phyloP scores from a whole-genome alignment of 2,329 filamentous ascomycete species.

The Fusarium sacchari region DNA sequence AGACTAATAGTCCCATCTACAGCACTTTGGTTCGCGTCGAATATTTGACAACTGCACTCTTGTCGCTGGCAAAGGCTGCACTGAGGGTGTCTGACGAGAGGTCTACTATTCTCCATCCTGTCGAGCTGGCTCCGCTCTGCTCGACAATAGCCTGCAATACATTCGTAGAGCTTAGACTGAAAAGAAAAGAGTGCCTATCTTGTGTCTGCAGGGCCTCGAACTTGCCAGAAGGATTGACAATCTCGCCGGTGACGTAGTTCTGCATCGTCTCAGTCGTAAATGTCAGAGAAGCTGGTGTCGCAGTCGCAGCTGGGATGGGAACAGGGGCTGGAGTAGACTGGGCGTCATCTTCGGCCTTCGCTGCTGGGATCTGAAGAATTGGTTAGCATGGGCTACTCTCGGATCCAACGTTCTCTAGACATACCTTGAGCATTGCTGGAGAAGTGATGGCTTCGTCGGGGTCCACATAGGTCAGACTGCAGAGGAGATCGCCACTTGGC shows the following conservation, averaged over 20 bases:
- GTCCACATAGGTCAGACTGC: neutral
- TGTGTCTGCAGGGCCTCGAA: neutral
- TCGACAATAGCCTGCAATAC: neutral
- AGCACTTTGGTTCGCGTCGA: neutral
- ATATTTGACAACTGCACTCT: neutral
- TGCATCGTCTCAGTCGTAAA: neutral
- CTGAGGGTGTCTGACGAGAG: accelerated
- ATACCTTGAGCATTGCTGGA: neutral
- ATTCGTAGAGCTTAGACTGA: accelerated
- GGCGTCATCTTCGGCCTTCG: neutral
- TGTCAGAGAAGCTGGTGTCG: neutral
- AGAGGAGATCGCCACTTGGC: neutral
- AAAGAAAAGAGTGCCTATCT: neutral
- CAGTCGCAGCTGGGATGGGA: accelerated
- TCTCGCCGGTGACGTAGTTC: neutral
- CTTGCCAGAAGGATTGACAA: neutral
- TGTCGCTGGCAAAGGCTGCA: neutral
- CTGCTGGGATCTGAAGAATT: accelerated
- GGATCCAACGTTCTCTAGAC: accelerated
- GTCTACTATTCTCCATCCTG: neutral
- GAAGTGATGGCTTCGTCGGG: neutral
- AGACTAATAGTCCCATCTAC: neutral
- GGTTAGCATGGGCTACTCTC: accelerated
- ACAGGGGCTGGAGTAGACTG: neutral
- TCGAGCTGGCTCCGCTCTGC: neutral